These are phyloP conservation scores for Cucumis sativus DNA, from an alignment of 306 rosid species.

Conservation along the genomic window Cucumber_9930_V3 NC_026658.2:24164501-24165000, in stretches of 20 bases:
- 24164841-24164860: slow-evolving; percentile 47
- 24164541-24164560: slow-evolving; percentile 51
- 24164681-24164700: background rate
- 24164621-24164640: slow-evolving; percentile 22
- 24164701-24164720: background rate
- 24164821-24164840: slow-evolving; percentile 80
- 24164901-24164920: background rate
- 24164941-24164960: slow-evolving; percentile 45
- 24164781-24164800: slow-evolving; percentile 50
- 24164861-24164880: background rate
- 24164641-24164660: slow-evolving; percentile 89
- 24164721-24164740: background rate
- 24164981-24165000: slow-evolving; percentile 77
- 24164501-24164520: slow-evolving; percentile 27
- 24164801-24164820: slow-evolving; percentile 45
- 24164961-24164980: slow-evolving; percentile 52
- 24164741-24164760: slow-evolving; percentile 39
- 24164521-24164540: slow-evolving; percentile 63
- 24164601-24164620: slow-evolving; percentile 63
- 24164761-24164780: slow-evolving; percentile 78
- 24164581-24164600: slow-evolving; percentile 67
- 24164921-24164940: slow-evolving; percentile 8
- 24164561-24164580: slow-evolving; percentile 78
- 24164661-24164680: slow-evolving; percentile 4
- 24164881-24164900: background rate